Evolutionary conservation across 208 protist genomes (phyloP), one percentile per base, ranked within the genome.

Genomic region (Acanthamoeba royreba): DNA sequence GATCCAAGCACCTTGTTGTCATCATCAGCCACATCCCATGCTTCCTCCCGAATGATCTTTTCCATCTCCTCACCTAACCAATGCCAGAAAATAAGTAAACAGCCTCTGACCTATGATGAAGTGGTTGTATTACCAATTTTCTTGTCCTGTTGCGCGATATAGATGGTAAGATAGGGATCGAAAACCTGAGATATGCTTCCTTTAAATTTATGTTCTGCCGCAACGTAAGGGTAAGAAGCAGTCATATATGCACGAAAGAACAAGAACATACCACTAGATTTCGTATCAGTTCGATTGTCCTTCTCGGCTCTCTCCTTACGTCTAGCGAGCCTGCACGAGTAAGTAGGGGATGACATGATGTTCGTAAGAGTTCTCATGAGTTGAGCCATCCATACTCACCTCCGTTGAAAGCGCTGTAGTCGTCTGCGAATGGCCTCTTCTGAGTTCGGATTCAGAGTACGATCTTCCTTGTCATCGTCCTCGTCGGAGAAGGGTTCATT

Each of bases 181-280:
- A 96, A 98, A 53, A 43, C 98, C 83, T 19, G 97, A 92, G 95
- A 99, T 94, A 93, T 98, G 88, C 79, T 98, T 93, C 40, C 98
- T 95, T 93, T 98, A 95, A 74, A 96, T 85, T 98, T 98, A 97
- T 92, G 98, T 85, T 93, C 97, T 95, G 86, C 69, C 38, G 42
- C 15, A 11, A 81, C 4, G 8, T 4, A 42, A 81, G 4, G 11
- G 25, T 28, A 40, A 49, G 28, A 81, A 42, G 4, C 55, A 66
- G 53, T 63, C 53, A n/a, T 63, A 74, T 28, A 55, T 55, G 13
- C 9, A 55, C 19, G 49, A 19, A 55, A 25, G 25, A 74, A 74
- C 28, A 74, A 74, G 33, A 74, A 74, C 58, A 15, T 35, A 35
- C 58, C 58, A 40, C 38, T 69, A 33, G 28, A 40, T 25, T 35